Percentiles rank a stretch among this genome's conserved stretches.
Evolutionary conservation across 129 eudicot genomes (phyloP).

Genomic region (Lactuca saligna): DNA sequence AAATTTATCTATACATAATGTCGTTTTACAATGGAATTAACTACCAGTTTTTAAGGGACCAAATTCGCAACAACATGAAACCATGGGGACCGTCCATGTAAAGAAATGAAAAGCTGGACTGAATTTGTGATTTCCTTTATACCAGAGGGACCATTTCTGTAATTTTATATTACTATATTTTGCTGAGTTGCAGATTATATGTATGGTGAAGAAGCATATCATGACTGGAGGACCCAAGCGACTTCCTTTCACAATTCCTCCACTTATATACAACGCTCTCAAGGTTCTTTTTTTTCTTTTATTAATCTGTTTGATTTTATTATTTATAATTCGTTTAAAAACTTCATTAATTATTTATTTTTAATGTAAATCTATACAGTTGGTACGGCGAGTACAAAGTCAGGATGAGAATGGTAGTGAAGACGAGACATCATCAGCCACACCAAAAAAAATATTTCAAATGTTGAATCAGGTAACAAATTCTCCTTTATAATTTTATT

Average conservation of each 20-base stretch:
- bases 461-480: conserved; percentile 70
- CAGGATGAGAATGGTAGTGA: conserved; percentile 60
- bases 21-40: no score
- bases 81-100: background rate
- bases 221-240: conserved; percentile 86
- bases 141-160: background rate
- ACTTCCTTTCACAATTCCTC: conserved; percentile 85
- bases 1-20: no score
- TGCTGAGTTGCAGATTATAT: conserved; percentile 65
- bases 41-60: no score
- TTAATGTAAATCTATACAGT: conserved; percentile 34
- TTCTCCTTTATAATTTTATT: background rate
- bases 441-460: conserved; percentile 88
- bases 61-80: background rate
- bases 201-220: conserved; percentile 84
- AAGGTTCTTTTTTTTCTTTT: conserved; percentile 50
- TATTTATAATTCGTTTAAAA: background rate
- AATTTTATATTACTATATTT: conserved; percentile 1
- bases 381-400: conserved; percentile 80
- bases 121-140: no score
- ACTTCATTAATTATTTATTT: no score
- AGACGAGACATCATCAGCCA: conserved; percentile 62
- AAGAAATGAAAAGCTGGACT: background rate
- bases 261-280: conserved; percentile 82
- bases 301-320: background rate